Base-by-base conservation (phyloP, 2,329 filamentous ascomycete species). In the Venturia asperata region DNA sequence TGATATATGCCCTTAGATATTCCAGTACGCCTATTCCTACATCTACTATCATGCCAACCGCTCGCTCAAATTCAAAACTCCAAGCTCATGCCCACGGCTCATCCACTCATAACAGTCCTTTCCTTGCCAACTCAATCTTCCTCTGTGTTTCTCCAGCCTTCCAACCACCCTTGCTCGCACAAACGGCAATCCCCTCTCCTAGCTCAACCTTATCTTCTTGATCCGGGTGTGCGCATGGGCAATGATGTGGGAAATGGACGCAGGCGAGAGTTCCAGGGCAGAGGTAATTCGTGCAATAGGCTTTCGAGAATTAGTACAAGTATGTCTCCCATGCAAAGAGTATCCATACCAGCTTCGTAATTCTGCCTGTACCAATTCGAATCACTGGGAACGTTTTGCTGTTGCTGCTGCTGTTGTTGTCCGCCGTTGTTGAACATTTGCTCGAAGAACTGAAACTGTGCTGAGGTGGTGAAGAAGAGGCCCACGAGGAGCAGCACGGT, bases 221-320 rank as follows among this genome's bases (percentile, higher is more conserved):
- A 79, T 82, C 67, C 70, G 83, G 75, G 81, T 90, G 96, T 1
- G 91, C 83, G 78, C 94, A 99, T 37, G 94, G 94, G 77, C 94
- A 99, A 78, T 99, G 94, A 75, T 97, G 93, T 1, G 94, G 92
- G 79, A 96, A 94, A 75, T 95, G 88, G 7, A 99, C 94, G 79
- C 94, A 99, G 43, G 92, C 90, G 67, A 99, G 84, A 0, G 94
- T 97, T 69, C 91, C 91, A 1, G 94, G 92, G 74, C 94, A 99
- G 65, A 99, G 87, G 75, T 97, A 99, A 70, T 93, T 92, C 72
- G 90, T 86, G 81, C 94, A 99, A 71, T 86, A 83, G n/a, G 92
- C 90, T 90, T 27, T 13, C 17, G 3, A 21, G 21, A 30, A 5
- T 47, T 11, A 66, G 42, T 39, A 21, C 27, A 27, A 47, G n/a